These are phyloP conservation scores for Alloascoidea africana DNA, from an alignment of 805 yeast species.

Conservation along the genomic window DNA sequence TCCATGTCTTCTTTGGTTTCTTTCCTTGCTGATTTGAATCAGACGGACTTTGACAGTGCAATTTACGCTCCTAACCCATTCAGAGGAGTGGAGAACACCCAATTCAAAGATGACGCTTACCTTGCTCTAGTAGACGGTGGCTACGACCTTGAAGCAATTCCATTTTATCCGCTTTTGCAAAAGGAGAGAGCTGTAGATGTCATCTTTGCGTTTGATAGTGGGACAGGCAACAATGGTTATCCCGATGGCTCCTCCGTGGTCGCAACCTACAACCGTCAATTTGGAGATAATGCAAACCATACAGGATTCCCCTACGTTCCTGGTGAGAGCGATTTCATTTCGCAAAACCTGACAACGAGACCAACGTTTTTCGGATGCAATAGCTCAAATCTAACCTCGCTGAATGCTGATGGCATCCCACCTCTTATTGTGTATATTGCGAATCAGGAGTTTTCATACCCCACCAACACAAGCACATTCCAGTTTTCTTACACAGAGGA, in stretches of 20 bases:
- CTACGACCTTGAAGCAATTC: conserved; percentile 49
- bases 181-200: conserved; percentile 44
- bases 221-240: conserved; percentile 50
- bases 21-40: conserved; percentile 16
- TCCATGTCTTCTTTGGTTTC: conserved; percentile 27
- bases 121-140: conserved; percentile 53
- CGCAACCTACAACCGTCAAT: conserved; percentile 44
- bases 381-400: conserved; percentile 40
- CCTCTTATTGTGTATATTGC: conserved; percentile 68
- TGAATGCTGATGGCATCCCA: conserved; percentile 32
- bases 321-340: conserved; percentile 41
- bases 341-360: conserved; percentile 42
- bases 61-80: conserved; percentile 63
- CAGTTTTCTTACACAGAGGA: conserved; percentile 43
- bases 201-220: conserved; percentile 50
- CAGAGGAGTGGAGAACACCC: no score
- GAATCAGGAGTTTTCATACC: conserved; percentile 48
- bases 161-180: conserved; percentile 47
- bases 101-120: no score
- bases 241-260: conserved; percentile 54
- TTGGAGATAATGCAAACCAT: conserved; percentile 31
- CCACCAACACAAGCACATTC: conserved; percentile 62
- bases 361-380: conserved; percentile 84
- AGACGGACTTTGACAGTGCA: conserved; percentile 49
- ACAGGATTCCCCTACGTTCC: conserved; percentile 75